Base-by-base conservation (phyloP, 345 rosid genomes). In the Trapa bicornis region DNA sequence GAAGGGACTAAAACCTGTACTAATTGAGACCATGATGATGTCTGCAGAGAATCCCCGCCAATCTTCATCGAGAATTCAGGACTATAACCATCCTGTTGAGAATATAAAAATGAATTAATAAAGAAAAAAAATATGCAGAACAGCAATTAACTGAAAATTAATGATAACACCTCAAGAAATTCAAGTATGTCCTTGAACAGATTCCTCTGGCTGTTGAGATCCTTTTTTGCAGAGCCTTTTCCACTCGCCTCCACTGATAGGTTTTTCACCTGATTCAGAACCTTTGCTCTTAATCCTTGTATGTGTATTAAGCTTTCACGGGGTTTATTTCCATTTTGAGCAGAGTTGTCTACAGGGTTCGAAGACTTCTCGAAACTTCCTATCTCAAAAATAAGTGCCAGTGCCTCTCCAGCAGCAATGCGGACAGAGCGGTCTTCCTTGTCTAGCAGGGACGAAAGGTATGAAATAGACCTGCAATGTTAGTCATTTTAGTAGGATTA, bases 341-440 rank as follows among this genome's bases (percentile, higher is more conserved):
- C 69, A 50, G 83, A 75, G 47, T 78, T 77, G 64, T 80, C 80
- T 71, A 68, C 60, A 54, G 81, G 43, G 14, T 35, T 78, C 61
- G 86, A 74, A 37, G 84, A 83, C 79, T 88, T 93, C 72, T 87
- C 96, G 11, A 94, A 68, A 75, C 74, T 76, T 72, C 87, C 95
- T 16, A 74, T 71, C 81, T 86, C 99, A 77, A 89, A 86, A 67
- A 94, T 85, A 48, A 89, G 43, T 12, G 90, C 99, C 67, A 94
- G 71, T 43, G 96, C 97, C 77, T 89, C 96, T 52, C 99, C 99
- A 76, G 96, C 93, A 72, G 96, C 93, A 74, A 94, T 86, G 72
- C 97, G 96, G 47, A 87, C 77, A 56, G 89, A 75, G 39, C 99
- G 87, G 63, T 94, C 99, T 74, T 91, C 92, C 75, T 87, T 89